Evolutionary conservation across 345 rosid genomes (phyloP), one percentile per base, ranked within the genome.

Genomic region (Syzygium oleosum): DNA sequence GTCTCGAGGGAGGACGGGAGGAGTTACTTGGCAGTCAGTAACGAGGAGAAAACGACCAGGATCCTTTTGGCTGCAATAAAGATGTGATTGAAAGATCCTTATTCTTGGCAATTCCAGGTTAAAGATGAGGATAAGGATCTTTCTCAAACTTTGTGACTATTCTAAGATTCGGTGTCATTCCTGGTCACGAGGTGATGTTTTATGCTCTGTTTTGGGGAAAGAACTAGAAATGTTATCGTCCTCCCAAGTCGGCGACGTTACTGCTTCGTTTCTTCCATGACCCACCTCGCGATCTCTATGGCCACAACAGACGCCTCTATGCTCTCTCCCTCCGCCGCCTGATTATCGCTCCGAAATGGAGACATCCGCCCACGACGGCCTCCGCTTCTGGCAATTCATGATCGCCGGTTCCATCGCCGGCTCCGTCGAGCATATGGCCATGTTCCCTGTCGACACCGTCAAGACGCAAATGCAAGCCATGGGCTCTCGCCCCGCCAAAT

Each of bases 391-490:
- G 98, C 99, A 98, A 85, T 96, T 93, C 91, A 98, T 98, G 99
- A 88, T 94, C 38, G 97, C 99, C 56, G 99, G 99, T 49, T 98
- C 99, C 13, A 86, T 98, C 27, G 99, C 99, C 58, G 99, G 99
- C 12, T 92, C 93, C 25, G 93, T 95, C 49, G 99, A 98, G 85
- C 99, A 98, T 93, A 96, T 98, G 99, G 95, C 98, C 54, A 98
- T 98, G 99, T 98, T 96, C 89, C 99, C 99, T 10, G 98, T 96
- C 19, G 99, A 98, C 88, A 98, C 99, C 46, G 88, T 98, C 91
- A 98, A 98, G 91, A 98, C 99, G 27, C 98, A 92, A 56, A 98
- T 98, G 99, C 99, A 98, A 89, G 98, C 99, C 41, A 91, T 96
- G 27, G 94, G 96, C 46, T 93, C 99, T 51, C 96, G 99, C 89